Percentiles rank a stretch among this genome's conserved stretches.
Evolutionary conservation across 306 rosid genomes (phyloP).

Genomic region (Glycine soja): DNA sequence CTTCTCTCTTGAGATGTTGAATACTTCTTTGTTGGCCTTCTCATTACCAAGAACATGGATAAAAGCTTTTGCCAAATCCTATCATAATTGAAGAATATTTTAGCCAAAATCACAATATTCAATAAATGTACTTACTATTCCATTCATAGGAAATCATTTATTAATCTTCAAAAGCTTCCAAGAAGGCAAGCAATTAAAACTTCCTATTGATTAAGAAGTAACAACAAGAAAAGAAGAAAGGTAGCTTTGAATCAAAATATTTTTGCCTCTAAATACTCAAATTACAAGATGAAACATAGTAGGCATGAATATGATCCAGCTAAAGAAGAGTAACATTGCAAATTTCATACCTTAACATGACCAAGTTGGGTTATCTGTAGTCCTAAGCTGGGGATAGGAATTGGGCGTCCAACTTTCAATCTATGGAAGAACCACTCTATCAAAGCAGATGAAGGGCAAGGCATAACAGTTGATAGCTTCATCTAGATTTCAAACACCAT

Average conservation of each 20-base stretch:
- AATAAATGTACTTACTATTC: background rate
- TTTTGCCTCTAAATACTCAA: background rate
- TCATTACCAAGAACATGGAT: constrained; percentile 85
- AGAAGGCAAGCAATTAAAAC: background rate
- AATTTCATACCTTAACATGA: constrained; percentile 76
- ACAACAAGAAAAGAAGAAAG: constrained; percentile 6
- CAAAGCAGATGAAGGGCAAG: constrained; percentile 7
- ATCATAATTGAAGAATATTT: no score
- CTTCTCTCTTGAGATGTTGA: constrained; percentile 93
- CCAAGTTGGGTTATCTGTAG: constrained; percentile 92
- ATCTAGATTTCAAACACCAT: constrained; percentile 55
- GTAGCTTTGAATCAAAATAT: background rate
- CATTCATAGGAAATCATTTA: background rate
- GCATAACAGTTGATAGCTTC: background rate
- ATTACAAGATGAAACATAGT: no score
- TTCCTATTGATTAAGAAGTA: background rate
- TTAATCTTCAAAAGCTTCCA: constrained; percentile 6
- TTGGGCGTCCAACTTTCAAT: constrained; percentile 95
- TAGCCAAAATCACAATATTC: constrained; percentile 27
- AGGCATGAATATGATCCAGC: constrained; percentile 20
- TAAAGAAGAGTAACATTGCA: constrained; percentile 7
- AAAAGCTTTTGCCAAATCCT: constrained; percentile 91
- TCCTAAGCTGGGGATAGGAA: constrained; percentile 92
- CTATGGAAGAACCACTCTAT: constrained; percentile 97
- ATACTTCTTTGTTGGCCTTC: constrained; percentile 86